phyloP scores from a whole-genome alignment of 768 basidiomycete genomes.

The Russula foetens region DNA sequence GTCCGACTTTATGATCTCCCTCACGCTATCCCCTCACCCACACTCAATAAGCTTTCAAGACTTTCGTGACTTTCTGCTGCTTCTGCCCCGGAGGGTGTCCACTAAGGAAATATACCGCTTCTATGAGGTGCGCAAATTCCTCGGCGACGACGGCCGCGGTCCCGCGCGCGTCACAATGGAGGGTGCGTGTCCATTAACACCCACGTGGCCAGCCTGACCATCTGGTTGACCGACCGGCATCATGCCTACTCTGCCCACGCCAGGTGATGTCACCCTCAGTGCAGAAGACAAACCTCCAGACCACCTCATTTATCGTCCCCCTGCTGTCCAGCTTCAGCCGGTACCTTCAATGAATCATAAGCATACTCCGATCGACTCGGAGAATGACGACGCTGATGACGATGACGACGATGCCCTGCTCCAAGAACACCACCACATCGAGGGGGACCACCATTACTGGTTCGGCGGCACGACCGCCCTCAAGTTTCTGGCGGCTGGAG shows the following conservation, averaged over 20 bases:
- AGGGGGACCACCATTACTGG: slow-evolving; percentile 51
- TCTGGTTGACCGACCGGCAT: neutral
- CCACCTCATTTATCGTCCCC: slow-evolving; percentile 12
- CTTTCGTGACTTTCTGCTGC: slow-evolving; percentile 84
- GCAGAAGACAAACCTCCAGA: slow-evolving; percentile 60
- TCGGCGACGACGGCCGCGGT: slow-evolving; percentile 71
- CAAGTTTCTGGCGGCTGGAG: slow-evolving; percentile 89
- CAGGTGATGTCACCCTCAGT: slow-evolving; percentile 72
- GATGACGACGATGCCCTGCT: slow-evolving; percentile 31
- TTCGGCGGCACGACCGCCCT: slow-evolving; percentile 66
- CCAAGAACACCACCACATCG: slow-evolving; percentile 34
- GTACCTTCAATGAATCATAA: neutral
- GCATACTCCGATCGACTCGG: slow-evolving; percentile 23
- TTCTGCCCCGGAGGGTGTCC: slow-evolving; percentile 75
- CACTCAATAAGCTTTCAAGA: slow-evolving; percentile 71
- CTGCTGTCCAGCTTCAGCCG: neutral
- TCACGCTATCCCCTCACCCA: slow-evolving; percentile 65
- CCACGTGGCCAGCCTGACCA: slow-evolving; percentile 1
- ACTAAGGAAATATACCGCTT: slow-evolving; percentile 81
- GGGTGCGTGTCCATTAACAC: slow-evolving; percentile 39
- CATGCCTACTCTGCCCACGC: neutral
- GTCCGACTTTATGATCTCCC: slow-evolving; percentile 70
- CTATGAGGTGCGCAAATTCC: slow-evolving; percentile 59
- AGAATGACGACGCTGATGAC: slow-evolving; percentile 30
- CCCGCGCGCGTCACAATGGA: slow-evolving; percentile 82